phyloP scores from a whole-genome alignment of 768 basidiomycete species.

The Postia placenta region DNA sequence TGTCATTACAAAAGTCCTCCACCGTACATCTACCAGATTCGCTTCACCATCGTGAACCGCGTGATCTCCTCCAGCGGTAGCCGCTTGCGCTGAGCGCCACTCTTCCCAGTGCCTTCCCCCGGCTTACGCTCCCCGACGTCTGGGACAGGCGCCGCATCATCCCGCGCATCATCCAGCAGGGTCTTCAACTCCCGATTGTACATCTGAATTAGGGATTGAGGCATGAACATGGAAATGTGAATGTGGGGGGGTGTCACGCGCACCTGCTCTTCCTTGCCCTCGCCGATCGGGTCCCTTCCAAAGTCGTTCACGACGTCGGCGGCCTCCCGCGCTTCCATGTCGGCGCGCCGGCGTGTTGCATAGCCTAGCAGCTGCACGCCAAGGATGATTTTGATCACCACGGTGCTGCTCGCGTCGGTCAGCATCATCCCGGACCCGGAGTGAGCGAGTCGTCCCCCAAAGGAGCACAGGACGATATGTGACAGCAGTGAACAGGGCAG shows the following conservation, averaged over 20 bases:
- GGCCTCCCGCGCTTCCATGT: conserved; percentile 70
- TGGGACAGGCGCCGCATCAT: conserved; percentile 59
- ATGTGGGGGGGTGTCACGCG: conserved; percentile 18
- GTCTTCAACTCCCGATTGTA: conserved; percentile 81
- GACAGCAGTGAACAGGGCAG: neutral
- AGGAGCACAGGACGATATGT: conserved; percentile 93
- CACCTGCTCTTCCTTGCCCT: conserved; percentile 81
- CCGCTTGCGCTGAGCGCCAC: conserved; percentile 45
- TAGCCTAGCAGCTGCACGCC: conserved; percentile 85
- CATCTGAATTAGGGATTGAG: conserved; percentile 43
- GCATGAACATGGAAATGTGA: neutral
- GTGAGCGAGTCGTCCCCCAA: conserved; percentile 17
- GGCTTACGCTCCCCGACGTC: conserved; percentile 62
- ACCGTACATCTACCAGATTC: conserved; percentile 82
- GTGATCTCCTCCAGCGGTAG: conserved; percentile 85
- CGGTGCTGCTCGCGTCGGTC: conserved; percentile 43
- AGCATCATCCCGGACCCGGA: neutral
- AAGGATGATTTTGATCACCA: conserved; percentile 88
- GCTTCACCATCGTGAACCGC: conserved; percentile 92
- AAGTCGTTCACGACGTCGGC: conserved; percentile 82
- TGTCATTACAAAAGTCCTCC: no score
- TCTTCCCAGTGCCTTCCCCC: conserved; percentile 11
- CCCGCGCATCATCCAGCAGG: conserved; percentile 59
- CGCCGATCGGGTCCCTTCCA: conserved; percentile 87
- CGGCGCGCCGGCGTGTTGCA: conserved; percentile 65